phyloP scores from a whole-genome alignment of 306 rosid genomes.

The Prunus persica region DNA sequence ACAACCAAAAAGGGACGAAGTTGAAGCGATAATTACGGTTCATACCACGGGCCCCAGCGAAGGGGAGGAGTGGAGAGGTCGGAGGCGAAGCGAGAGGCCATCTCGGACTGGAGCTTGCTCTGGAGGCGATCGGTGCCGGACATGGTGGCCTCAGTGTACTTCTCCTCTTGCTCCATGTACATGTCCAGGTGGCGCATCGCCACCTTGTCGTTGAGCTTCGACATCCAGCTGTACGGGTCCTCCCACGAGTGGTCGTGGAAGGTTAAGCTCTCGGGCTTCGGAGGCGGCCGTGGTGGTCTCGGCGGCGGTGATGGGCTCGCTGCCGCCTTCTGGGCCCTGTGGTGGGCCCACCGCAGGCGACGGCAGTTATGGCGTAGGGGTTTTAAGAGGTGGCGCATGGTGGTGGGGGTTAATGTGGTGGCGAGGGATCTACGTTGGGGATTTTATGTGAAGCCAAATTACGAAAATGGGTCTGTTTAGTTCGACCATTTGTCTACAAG shows the following conservation, averaged over 20 bases:
- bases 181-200: slow-evolving; percentile 95
- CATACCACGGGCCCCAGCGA: slow-evolving; percentile 84
- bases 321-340: slow-evolving; percentile 31
- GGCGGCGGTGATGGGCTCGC: slow-evolving; percentile 38
- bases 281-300: slow-evolving; percentile 75
- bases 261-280: slow-evolving; percentile 70
- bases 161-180: slow-evolving; percentile 96
- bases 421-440: background rate
- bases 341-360: slow-evolving; percentile 36
- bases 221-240: slow-evolving; percentile 92
- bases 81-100: slow-evolving; percentile 74
- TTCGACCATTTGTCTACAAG: background rate
- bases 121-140: slow-evolving; percentile 61
- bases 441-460: background rate
- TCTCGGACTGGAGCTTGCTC: slow-evolving; percentile 77
- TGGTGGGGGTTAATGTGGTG: background rate
- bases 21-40: background rate
- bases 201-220: slow-evolving; percentile 69
- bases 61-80: slow-evolving; percentile 90
- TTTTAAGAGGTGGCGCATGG: slow-evolving; percentile 5
- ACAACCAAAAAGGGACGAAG: background rate
- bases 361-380: slow-evolving; percentile 26
- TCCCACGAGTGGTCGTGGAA: slow-evolving; percentile 74
- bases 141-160: slow-evolving; percentile 80
- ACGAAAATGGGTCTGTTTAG: background rate